Percentiles rank a stretch among this genome's conserved stretches.
phyloP scores from a whole-genome alignment of 306 rosid genomes.

The Bauhinia variegata region DNA sequence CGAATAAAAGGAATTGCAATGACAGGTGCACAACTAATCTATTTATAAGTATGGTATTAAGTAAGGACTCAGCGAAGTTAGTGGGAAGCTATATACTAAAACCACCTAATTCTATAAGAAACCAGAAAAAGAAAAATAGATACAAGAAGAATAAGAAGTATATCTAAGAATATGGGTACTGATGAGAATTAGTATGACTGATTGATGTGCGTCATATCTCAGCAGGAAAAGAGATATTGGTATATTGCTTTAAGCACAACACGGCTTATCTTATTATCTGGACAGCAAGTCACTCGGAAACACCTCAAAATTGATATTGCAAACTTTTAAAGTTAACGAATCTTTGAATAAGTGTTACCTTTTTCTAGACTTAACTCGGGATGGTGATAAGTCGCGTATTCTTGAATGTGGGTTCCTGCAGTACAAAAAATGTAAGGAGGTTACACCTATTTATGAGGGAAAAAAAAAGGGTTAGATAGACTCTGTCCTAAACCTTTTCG shows the following conservation, averaged over 20 bases:
- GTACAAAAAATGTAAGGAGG: constrained; percentile 39
- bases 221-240: constrained; percentile 20
- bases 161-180: constrained; percentile 13
- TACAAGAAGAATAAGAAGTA: neutral
- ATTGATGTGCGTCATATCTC: constrained; percentile 12
- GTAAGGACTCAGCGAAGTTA: constrained; percentile 19
- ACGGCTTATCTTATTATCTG: constrained; percentile 26
- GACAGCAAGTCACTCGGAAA: constrained; percentile 30
- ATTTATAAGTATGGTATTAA: constrained; percentile 7
- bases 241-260: constrained; percentile 23
- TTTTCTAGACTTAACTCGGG: constrained; percentile 83
- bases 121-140: neutral
- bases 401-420: constrained; percentile 84
- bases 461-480: constrained; percentile 24
- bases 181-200: neutral
- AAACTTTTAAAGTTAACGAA: constrained; percentile 38
- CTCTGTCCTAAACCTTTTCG: constrained; percentile 65
- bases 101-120: constrained; percentile 13
- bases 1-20: neutral
- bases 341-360: constrained; percentile 64
- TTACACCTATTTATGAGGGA: constrained; percentile 21
- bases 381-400: constrained; percentile 75
- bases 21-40: constrained; percentile 24
- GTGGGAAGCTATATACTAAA: constrained; percentile 21
- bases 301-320: constrained; percentile 30